phyloP scores from a whole-genome alignment of 2,329 filamentous ascomycete genomes.

The Cadophora sp. region DNA sequence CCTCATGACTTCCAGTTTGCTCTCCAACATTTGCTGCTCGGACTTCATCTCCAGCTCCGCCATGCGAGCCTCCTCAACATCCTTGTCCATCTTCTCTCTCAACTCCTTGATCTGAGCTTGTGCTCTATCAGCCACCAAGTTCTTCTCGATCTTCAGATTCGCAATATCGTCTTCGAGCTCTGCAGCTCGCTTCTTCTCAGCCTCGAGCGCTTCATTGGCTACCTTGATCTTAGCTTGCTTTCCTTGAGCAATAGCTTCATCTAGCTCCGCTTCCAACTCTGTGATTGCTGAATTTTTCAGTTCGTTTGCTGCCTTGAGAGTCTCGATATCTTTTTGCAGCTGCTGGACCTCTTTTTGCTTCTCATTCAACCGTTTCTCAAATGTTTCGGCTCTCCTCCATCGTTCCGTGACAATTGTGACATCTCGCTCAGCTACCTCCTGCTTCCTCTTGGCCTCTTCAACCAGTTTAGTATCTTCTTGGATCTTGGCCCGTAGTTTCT shows the following conservation, averaged over 20 bases:
- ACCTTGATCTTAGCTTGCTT: slow-evolving; percentile 71
- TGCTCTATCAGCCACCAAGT: slow-evolving; percentile 73
- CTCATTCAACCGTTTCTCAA: slow-evolving; percentile 63
- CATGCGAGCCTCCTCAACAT: slow-evolving; percentile 71
- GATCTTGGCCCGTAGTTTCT: slow-evolving; percentile 75
- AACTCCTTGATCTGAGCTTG: slow-evolving; percentile 74
- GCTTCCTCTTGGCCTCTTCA: slow-evolving; percentile 63
- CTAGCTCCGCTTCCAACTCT: slow-evolving; percentile 73
- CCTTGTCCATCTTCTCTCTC: slow-evolving; percentile 74
- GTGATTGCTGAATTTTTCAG: slow-evolving; percentile 69
- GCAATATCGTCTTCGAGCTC: slow-evolving; percentile 63
- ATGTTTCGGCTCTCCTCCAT: slow-evolving; percentile 57
- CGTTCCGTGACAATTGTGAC: slow-evolving; percentile 54
- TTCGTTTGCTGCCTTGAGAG: slow-evolving; percentile 67
- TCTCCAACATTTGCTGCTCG: slow-evolving; percentile 81
- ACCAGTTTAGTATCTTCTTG: slow-evolving; percentile 70
- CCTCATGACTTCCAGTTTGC: slow-evolving; percentile 87
- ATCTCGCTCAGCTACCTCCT: slow-evolving; percentile 64
- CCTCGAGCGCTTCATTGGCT: slow-evolving; percentile 71
- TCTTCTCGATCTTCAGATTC: slow-evolving; percentile 80
- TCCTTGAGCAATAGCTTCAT: slow-evolving; percentile 69
- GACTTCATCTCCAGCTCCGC: slow-evolving; percentile 79
- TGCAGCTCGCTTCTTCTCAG: slow-evolving; percentile 63
- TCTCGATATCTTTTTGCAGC: slow-evolving; percentile 63
- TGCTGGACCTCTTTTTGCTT: slow-evolving; percentile 58